Percentiles rank a stretch among this genome's conserved stretches.
Conservation (phyloP, 2,329 filamentous ascomycete species). For the Didymella sp. region DNA sequence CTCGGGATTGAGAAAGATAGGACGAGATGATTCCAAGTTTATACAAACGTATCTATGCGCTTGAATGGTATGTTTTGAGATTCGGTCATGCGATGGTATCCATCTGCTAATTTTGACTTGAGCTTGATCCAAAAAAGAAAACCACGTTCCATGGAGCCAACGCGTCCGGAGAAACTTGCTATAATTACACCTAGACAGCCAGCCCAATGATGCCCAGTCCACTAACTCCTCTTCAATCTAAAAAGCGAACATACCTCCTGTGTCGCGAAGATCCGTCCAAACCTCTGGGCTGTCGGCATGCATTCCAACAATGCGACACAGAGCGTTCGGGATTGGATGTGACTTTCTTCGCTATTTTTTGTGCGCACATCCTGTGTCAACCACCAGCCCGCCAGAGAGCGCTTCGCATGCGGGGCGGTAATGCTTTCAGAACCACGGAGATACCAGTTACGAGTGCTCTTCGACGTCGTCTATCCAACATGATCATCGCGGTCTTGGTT, state of each 20-base stretch:
- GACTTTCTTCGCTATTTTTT: not conserved
- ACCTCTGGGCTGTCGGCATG: constrained; percentile 5
- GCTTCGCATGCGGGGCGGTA: constrained; percentile 4
- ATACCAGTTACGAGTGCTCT: not conserved
- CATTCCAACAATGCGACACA: constrained; percentile 2
- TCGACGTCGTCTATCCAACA: not conserved
- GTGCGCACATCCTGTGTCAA: not conserved
- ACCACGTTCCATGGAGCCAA: not conserved
- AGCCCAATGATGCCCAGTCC: not conserved
- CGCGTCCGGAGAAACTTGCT: not conserved
- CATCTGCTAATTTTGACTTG: not conserved
- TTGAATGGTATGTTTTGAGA: not conserved
- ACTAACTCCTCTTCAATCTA: constrained; percentile 1
- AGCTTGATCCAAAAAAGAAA: not conserved
- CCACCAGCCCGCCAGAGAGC: constrained; percentile 6
- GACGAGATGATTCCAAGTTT: not conserved
- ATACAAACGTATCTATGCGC: not conserved
- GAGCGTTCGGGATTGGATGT: constrained; percentile 9
- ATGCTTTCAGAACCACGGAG: not conserved
- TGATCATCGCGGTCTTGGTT: constrained; percentile 56
- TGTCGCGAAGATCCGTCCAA: constrained; percentile 14
- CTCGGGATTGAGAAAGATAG: not conserved
- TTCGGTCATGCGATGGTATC: not conserved
- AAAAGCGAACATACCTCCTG: not conserved
- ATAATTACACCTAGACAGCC: not conserved